phyloP scores from a whole-genome alignment of 306 rosid species.

The Rubus parviflorus region DNA sequence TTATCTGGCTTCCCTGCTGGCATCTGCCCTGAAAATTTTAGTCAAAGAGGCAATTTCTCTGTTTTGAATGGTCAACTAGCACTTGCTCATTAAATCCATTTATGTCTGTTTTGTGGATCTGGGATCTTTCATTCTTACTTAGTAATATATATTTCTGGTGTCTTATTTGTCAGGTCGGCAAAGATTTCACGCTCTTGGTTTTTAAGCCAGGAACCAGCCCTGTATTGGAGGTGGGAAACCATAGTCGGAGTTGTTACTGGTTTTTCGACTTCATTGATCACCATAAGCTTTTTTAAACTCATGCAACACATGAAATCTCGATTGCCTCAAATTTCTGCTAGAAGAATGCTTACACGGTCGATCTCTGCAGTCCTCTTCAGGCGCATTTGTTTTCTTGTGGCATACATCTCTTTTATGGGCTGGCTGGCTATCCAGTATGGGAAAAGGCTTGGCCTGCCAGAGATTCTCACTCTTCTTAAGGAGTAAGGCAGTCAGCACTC shows the following conservation, averaged over 20 bases:
- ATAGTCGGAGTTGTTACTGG: slow-evolving; percentile 62
- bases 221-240: slow-evolving; percentile 72
- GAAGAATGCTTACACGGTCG: slow-evolving; percentile 30
- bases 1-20: not conserved
- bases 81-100: not conserved
- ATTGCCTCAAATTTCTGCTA: slow-evolving; percentile 27
- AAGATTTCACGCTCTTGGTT: slow-evolving; percentile 59
- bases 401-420: slow-evolving; percentile 56
- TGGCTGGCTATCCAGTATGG: slow-evolving; percentile 67
- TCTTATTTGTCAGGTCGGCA: slow-evolving; percentile 54
- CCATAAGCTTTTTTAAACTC: slow-evolving; percentile 47
- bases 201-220: slow-evolving; percentile 34
- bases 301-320: slow-evolving; percentile 47
- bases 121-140: slow-evolving; percentile 2
- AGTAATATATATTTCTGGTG: slow-evolving; percentile 23
- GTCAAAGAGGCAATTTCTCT: not conserved
- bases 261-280: slow-evolving; percentile 67
- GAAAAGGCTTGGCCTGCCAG: slow-evolving; percentile 59
- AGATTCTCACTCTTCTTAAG: slow-evolving; percentile 42
- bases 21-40: not conserved
- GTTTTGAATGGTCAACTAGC: not conserved
- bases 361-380: slow-evolving; percentile 30
- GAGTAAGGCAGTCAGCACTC: slow-evolving; percentile 31
- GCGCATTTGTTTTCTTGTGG: slow-evolving; percentile 58
- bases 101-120: not conserved